A percentile compares a stretch with the other conserved stretches of the same genome.
These are phyloP conservation scores for Novakomyces olei DNA, from an alignment of 805 yeast species.

Conservation along the genomic window DNA sequence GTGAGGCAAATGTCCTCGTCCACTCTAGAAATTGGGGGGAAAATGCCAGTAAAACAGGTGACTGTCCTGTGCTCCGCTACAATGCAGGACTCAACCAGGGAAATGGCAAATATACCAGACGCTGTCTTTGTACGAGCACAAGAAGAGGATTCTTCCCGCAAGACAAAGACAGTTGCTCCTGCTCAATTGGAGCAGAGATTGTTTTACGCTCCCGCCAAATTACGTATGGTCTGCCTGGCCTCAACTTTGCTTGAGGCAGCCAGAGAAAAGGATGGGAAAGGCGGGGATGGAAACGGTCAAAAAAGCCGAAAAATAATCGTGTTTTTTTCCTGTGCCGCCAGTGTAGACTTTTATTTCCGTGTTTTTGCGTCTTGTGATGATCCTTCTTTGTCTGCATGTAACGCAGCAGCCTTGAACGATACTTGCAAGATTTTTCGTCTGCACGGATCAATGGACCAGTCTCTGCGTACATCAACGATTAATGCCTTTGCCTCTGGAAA, in stretches of 20 bases:
- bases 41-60: constrained; percentile 46
- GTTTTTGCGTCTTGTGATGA: constrained; percentile 26
- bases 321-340: constrained; percentile 81
- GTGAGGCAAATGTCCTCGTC: too few relatives aligned
- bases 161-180: constrained; percentile 36
- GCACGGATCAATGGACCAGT: constrained; percentile 83
- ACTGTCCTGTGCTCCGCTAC: constrained; percentile 90
- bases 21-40: too few relatives aligned
- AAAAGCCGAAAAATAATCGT: constrained; percentile 31
- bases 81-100: constrained; percentile 53
- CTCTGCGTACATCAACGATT: constrained; percentile 55
- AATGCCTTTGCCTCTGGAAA: constrained; percentile 25
- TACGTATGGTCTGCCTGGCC: constrained; percentile 62
- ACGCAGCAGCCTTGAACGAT: not conserved
- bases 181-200: constrained; percentile 70
- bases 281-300: not conserved
- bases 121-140: constrained; percentile 4
- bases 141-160: constrained; percentile 11
- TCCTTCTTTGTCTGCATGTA: constrained; percentile 22
- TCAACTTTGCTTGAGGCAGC: constrained; percentile 41
- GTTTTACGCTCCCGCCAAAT: constrained; percentile 76
- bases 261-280: too few relatives aligned
- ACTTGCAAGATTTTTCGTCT: constrained; percentile 33
- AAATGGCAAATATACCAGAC: constrained; percentile 44
- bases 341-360: constrained; percentile 82